These are phyloP conservation scores for Tetradesmus lagerheimii DNA, from an alignment of 139 green algal species.

Conservation along the genomic window DNA sequence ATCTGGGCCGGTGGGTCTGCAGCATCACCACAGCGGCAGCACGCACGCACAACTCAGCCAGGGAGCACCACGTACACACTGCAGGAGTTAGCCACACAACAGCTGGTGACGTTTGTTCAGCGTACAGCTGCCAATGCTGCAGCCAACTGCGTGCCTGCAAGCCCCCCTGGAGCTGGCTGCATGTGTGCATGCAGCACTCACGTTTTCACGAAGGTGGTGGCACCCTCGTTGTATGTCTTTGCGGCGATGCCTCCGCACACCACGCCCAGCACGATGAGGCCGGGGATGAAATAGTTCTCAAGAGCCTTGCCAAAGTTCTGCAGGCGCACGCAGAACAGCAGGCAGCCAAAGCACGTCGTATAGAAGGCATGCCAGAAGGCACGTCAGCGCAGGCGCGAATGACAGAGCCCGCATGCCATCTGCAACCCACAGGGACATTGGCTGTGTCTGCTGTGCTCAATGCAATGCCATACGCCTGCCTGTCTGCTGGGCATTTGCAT, in stretches of 20 bases:
- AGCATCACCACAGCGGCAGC: not conserved
- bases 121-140: not conserved
- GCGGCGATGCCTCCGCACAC: conserved; percentile 58
- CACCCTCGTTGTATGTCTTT: conserved; percentile 45
- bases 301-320: conserved; percentile 53
- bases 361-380: not conserved
- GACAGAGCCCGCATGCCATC: not conserved
- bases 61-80: too few relatives aligned
- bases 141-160: not conserved
- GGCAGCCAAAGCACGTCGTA: not conserved
- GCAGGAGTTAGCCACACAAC: too few relatives aligned
- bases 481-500: too few relatives aligned
- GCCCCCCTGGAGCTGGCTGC: not conserved
- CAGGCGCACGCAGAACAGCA: not conserved
- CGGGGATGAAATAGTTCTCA: conserved; percentile 63
- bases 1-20: conserved; percentile 33
- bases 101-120: too few relatives aligned
- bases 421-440: not conserved
- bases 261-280: conserved; percentile 56
- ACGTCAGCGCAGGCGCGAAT: not conserved
- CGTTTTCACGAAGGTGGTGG: conserved; percentile 48
- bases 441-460: not conserved
- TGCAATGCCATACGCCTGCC: too few relatives aligned
- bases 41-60: not conserved
- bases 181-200: not conserved